Conservation (phyloP, 129 eudicot species). For the Scalesia atractyloides region DNA sequence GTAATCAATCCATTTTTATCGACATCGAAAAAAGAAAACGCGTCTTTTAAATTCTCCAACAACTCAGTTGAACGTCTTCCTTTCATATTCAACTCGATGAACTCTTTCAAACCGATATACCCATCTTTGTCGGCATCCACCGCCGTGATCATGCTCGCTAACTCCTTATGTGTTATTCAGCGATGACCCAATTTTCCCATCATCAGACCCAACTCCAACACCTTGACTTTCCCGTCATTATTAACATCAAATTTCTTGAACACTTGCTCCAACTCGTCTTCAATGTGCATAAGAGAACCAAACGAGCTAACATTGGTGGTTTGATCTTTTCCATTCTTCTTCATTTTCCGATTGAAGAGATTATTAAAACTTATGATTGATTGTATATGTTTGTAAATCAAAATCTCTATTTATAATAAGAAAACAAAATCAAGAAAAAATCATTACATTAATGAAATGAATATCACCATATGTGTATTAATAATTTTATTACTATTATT, state of each 20-base stretch:
- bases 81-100: constrained; percentile 58
- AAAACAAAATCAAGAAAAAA: no score
- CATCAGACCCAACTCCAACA: constrained; percentile 55
- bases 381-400: background rate
- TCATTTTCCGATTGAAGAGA: constrained; percentile 8
- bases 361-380: constrained; percentile 11
- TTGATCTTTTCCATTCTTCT: background rate
- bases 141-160: constrained; percentile 42
- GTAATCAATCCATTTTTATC: constrained; percentile 14
- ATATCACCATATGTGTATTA: no score
- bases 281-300: background rate
- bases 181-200: constrained; percentile 59
- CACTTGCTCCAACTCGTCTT: constrained; percentile 46
- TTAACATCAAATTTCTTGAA: constrained; percentile 30
- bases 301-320: background rate
- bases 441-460: no score
- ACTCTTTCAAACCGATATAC: constrained; percentile 50
- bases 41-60: constrained; percentile 51
- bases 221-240: constrained; percentile 56
- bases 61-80: constrained; percentile 46
- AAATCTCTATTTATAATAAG: no score
- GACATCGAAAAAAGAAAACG: constrained; percentile 46
- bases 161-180: constrained; percentile 41
- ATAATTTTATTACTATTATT: no score
- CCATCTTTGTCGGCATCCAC: constrained; percentile 70